Conservation (phyloP, 768 basidiomycete genomes). For the Boletus bicolor region DNA sequence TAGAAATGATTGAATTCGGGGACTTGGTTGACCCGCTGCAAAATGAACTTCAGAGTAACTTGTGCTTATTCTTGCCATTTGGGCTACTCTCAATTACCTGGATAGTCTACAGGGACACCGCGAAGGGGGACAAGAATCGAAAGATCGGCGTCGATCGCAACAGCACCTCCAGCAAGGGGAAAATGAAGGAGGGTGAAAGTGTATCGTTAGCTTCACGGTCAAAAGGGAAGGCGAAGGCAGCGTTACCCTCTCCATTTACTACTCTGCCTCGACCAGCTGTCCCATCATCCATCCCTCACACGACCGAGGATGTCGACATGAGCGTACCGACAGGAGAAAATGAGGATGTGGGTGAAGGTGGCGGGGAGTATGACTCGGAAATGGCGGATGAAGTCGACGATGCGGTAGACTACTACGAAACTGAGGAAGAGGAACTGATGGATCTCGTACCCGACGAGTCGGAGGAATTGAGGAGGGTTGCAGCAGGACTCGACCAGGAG, state of each 20-base stretch:
- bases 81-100: neutral
- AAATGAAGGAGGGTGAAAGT: conserved; percentile 32
- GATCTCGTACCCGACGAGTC: conserved; percentile 44
- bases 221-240: conserved; percentile 32
- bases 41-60: conserved; percentile 58
- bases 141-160: conserved; percentile 26
- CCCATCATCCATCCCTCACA: conserved; percentile 29
- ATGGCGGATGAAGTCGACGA: conserved; percentile 27
- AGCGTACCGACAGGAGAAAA: conserved; percentile 24
- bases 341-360: conserved; percentile 34
- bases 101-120: conserved; percentile 61
- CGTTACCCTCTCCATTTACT: conserved; percentile 27
- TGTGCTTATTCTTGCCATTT: neutral
- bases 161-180: conserved; percentile 28
- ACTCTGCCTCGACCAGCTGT: conserved; percentile 27
- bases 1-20: conserved; percentile 74
- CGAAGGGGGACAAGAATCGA: conserved; percentile 58
- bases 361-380: conserved; percentile 22
- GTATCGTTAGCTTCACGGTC: conserved; percentile 28
- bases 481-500: conserved; percentile 26
- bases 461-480: conserved; percentile 42
- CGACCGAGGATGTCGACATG: conserved; percentile 25
- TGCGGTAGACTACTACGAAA: conserved; percentile 30
- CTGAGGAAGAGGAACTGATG: conserved; percentile 40
- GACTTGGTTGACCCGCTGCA: conserved; percentile 65